Base-by-base conservation (phyloP, 805 yeast genomes). In the Saccharomycopsis capsularis region DNA sequence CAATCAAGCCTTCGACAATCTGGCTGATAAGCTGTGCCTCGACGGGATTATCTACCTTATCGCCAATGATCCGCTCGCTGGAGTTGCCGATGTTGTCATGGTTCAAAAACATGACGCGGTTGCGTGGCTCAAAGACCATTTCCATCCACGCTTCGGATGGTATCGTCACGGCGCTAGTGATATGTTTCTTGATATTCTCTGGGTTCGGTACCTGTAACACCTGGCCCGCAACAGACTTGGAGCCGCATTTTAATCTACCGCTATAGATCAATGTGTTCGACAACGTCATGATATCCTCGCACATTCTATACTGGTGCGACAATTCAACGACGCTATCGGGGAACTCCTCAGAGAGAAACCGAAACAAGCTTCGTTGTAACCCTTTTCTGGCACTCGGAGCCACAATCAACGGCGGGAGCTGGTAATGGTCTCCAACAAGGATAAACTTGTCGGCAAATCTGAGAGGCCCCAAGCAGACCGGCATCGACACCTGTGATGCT, bases 391-490 rank as follows among this genome's bases (percentile, higher is more conserved):
- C 96, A 18, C 73, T 75, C 0, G 81, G 75, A 57, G 79, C 79
- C 23, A 76, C 72, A 1, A 93, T 89, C 44, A 93, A 68, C 0
- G 99, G 99, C 2, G 97, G 95, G 23, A 93, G 69, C 63, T 93
- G 99, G 55, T 76, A 79, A 63, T 93, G 98, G 62, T 93, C 99
- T 7, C 99, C 99, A n/a, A 93, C 97, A 52, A 93, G 71, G 1
- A 93, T 74, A 61, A 91, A 93, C 63, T 76, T 85, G 40, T 83
- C 82, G 30, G 89, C 82, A 55, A 75, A 77, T 29, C 89, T 65
- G 42, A 93, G 63, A 0, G 99, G 98, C 0, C 98, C 99, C 25
- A 93, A 63, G 57, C 95, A 85, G 4, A 86, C 73, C 0, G 99
- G 99, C 73, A 91, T 72, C 0, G 97, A 83, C 0, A 91, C 85